Base-by-base conservation (phyloP, 148 eudicot genomes). In the Heliosperma pusillum region DNA sequence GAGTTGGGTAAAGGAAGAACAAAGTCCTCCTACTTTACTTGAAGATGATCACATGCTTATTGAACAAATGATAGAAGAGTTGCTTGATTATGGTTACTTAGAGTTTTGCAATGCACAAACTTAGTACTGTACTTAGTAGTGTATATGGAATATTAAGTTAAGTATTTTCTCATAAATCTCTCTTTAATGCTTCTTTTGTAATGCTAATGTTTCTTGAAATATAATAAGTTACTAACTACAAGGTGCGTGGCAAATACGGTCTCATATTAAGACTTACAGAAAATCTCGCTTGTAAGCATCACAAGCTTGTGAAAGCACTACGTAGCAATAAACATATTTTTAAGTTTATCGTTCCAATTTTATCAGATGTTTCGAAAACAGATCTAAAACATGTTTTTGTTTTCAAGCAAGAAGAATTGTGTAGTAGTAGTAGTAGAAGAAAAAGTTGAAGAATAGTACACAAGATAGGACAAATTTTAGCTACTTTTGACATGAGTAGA, bases 1-100 rank as follows among this genome's bases (percentile, higher is more conserved):
- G 47, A 72, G 50, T 44, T 47, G 72, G 86, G 70, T 33, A 75
- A 33, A 81, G 83, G 66, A 77, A 59, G 86, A 79, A 24, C 64
- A 79, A 50, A 26, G 78, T 33, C 64, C 63, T 79, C 77, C 81
- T n/a, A n/a, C n/a, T 15, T 55, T 82, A 56, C 85, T 89, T 75
- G 97, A 90, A 76, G 97, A 92, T 74, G 93, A 88, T 75, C 89
- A 86, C 64, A 13, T 21, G 11, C 82, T 73, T 69, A 92, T 92
- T 10, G 89, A 92, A 78, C 93, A 92, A 77, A 92, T 92, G 97
- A 92, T 92, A 30, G 84, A 88, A 80, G 97, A 92, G 80, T 78
- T 92, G 86, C 85, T 90, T 69, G 87, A 88, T 83, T 89, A 83
- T 84, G 89, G 89, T 42, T 81, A 86, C 22, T 60, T 89, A 81